Evolutionary conservation across 1,139 yeast genomes (phyloP).

Genomic region (Zhuliangozyma blackwelliae): DNA sequence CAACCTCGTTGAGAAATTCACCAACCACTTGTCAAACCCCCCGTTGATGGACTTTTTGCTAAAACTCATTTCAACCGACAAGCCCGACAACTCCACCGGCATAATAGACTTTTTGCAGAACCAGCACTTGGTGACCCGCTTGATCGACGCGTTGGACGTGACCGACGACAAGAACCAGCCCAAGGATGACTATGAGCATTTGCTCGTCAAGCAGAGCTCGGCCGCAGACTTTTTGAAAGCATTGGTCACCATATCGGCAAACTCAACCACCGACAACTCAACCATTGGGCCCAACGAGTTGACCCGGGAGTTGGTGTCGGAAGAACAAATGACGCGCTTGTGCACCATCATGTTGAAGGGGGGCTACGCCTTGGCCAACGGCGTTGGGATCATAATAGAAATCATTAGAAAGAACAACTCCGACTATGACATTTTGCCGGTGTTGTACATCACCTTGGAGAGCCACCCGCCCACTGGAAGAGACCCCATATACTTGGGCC

Average conservation of each 20-base stretch:
- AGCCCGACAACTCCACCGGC: constrained; percentile 74
- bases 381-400: constrained; percentile 94
- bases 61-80: constrained; percentile 74
- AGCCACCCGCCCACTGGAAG: constrained; percentile 93
- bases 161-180: constrained; percentile 11
- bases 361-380: constrained; percentile 88
- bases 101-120: constrained; percentile 66
- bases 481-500: constrained; percentile 92
- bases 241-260: constrained; percentile 50
- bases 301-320: constrained; percentile 78
- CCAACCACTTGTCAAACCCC: constrained; percentile 77
- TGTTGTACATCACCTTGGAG: constrained; percentile 79
- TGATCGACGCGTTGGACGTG: constrained; percentile 53
- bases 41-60: constrained; percentile 81
- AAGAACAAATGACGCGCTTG: constrained; percentile 62
- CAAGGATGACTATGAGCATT: constrained; percentile 32
- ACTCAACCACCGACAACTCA: constrained; percentile 76
- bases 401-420: constrained; percentile 93
- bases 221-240: constrained; percentile 50
- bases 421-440: constrained; percentile 89
- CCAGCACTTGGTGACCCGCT: constrained; percentile 56
- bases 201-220: constrained; percentile 40
- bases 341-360: constrained; percentile 86
- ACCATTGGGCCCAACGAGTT: constrained; percentile 96
- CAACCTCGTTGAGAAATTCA: constrained; percentile 60